phyloP scores from a whole-genome alignment of 2,329 filamentous ascomycete species.

The Alternaria viburni region DNA sequence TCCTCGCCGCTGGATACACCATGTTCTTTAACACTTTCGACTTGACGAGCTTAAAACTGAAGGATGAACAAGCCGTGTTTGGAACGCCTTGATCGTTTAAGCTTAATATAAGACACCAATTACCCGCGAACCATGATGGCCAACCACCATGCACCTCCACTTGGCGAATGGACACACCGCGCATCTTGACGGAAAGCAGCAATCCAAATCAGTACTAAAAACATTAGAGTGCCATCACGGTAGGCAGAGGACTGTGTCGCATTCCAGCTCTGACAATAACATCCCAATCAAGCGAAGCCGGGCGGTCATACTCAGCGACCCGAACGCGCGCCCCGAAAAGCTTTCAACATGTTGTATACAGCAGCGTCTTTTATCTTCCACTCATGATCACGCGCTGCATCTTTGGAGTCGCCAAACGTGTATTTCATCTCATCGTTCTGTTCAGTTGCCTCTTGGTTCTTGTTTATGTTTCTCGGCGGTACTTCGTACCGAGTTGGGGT shows the following conservation, averaged over 20 bases:
- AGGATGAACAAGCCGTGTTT: neutral
- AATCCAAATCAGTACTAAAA: neutral
- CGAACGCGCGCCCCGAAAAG: neutral
- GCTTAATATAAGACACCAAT: neutral
- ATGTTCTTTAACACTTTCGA: neutral
- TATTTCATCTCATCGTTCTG: neutral
- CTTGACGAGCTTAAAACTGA: neutral
- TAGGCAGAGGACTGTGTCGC: neutral
- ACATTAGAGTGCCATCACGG: neutral
- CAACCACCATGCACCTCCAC: neutral
- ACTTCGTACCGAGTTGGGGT: constrained; percentile 9
- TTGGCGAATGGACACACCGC: neutral
- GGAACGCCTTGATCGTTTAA: neutral
- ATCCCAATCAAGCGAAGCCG: neutral
- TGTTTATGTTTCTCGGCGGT: neutral
- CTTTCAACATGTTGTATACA: neutral
- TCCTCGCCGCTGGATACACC: neutral
- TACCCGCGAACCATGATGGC: neutral
- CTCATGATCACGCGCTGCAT: neutral
- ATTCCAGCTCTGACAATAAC: neutral
- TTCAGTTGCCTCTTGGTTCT: neutral
- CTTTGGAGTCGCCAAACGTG: neutral
- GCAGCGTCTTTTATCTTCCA: neutral
- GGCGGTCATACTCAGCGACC: neutral
- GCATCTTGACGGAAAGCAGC: neutral